A percentile compares a stretch with the other conserved stretches of the same genome.
phyloP scores from a whole-genome alignment of 148 eudicot genomes.

The Linanthus parryae region DNA sequence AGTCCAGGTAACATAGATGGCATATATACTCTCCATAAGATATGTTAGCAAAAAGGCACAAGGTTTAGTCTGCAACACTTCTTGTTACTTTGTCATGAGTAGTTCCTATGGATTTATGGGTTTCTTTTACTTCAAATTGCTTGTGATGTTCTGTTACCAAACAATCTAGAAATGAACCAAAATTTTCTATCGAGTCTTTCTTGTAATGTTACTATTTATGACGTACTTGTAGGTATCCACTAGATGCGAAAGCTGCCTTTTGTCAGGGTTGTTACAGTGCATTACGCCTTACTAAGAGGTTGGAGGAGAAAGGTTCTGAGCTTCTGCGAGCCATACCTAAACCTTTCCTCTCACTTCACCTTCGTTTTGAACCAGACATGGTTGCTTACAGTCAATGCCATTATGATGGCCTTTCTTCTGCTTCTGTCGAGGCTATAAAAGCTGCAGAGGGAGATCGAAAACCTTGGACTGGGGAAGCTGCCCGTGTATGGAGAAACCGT shows the following conservation, averaged over 20 bases:
- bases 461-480: constrained; percentile 91
- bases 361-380: constrained; percentile 98
- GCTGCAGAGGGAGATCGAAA: constrained; percentile 69
- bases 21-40: too few species aligned
- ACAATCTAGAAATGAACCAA: neutral
- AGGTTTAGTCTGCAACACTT: too few species aligned
- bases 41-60: too few species aligned
- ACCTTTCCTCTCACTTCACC: constrained; percentile 92
- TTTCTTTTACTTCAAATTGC: too few species aligned
- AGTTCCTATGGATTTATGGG: too few species aligned
- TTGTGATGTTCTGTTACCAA: too few species aligned
- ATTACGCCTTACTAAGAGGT: constrained; percentile 44
- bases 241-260: constrained; percentile 71
- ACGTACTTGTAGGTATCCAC: constrained; percentile 79
- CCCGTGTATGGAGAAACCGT: constrained; percentile 77
- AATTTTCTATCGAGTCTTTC: neutral
- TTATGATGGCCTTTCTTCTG: constrained; percentile 49
- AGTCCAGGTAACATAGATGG: too few species aligned
- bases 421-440: constrained; percentile 68
- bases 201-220: neutral
- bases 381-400: constrained; percentile 96
- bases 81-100: too few species aligned
- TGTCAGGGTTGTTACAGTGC: constrained; percentile 91
- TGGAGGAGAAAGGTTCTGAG: constrained; percentile 64
- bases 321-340: constrained; percentile 87